Evolutionary conservation across 1,284 basidiomycete species (phyloP).

Genomic region (Rhodofomes roseus): DNA sequence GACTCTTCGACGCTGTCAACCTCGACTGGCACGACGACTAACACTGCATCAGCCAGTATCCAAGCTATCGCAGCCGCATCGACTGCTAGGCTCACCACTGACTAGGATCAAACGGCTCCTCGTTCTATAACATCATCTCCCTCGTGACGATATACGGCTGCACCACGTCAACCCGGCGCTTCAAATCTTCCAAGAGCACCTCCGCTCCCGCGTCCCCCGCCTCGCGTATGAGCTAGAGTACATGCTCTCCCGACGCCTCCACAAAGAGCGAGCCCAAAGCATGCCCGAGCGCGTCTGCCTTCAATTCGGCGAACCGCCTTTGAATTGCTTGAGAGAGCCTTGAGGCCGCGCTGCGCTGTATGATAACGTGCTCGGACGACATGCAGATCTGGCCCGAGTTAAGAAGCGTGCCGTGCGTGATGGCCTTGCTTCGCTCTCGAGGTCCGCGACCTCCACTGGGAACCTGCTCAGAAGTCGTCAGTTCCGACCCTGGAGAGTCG

Average conservation of each 20-base stretch:
- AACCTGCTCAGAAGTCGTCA: slow-evolving; percentile 36
- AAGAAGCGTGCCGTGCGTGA: slow-evolving; percentile 56
- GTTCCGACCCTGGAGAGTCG: background rate
- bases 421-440: slow-evolving; percentile 53
- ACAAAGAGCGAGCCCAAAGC: slow-evolving; percentile 40
- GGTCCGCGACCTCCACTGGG: slow-evolving; percentile 58
- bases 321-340: slow-evolving; percentile 22
- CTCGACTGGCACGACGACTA: slow-evolving; percentile 42
- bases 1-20: slow-evolving; percentile 28
- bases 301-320: slow-evolving; percentile 34
- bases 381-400: slow-evolving; percentile 72
- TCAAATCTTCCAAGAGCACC: slow-evolving; percentile 44
- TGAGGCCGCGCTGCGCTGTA: slow-evolving; percentile 36
- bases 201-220: slow-evolving; percentile 50
- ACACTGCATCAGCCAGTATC: slow-evolving; percentile 32
- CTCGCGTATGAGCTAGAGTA: slow-evolving; percentile 47
- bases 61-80: no score
- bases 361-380: slow-evolving; percentile 60
- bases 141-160: slow-evolving; percentile 51
- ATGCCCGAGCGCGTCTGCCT: slow-evolving; percentile 31
- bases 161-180: slow-evolving; percentile 40
- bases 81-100: slow-evolving; percentile 1
- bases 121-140: slow-evolving; percentile 49
- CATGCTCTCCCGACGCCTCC: slow-evolving; percentile 44
- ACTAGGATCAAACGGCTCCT: slow-evolving; percentile 62